phyloP scores from a whole-genome alignment of 345 rosid genomes.

The Acer yangbiense region DNA sequence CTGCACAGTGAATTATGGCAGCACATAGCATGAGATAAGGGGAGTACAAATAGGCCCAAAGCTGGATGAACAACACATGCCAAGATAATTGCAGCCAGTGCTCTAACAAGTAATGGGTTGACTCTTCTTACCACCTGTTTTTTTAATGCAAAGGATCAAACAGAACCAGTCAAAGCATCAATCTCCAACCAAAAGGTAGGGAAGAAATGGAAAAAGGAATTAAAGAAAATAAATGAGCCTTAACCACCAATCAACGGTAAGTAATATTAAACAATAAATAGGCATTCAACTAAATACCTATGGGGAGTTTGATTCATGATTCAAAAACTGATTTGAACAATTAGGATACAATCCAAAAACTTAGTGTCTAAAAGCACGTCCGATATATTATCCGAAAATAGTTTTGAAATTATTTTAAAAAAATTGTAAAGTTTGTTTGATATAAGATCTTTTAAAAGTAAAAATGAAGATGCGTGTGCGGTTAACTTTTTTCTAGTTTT shows the following conservation, averaged over 20 bases:
- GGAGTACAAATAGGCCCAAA: constrained; percentile 72
- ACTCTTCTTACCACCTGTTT: constrained; percentile 73
- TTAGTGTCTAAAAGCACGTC: too few relatives aligned
- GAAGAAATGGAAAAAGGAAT: background rate
- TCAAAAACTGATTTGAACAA: too few relatives aligned
- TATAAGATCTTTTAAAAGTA: background rate
- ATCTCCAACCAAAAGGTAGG: constrained; percentile 9
- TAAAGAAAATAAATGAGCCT: background rate
- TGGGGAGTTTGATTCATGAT: background rate
- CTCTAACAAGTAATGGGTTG: constrained; percentile 54
- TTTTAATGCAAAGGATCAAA: constrained; percentile 19
- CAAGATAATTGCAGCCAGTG: constrained; percentile 57
- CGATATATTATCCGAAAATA: too few relatives aligned
- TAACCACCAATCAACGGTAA: constrained; percentile 5
- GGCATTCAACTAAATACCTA: constrained; percentile 7
- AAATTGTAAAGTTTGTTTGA: too few relatives aligned
- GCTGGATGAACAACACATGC: constrained; percentile 87
- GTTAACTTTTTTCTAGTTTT: background rate
- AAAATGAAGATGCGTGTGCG: background rate
- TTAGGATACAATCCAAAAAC: background rate
- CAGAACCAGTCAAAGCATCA: constrained; percentile 18
- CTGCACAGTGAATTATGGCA: constrained; percentile 85
- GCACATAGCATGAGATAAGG: constrained; percentile 62
- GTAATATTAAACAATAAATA: background rate
- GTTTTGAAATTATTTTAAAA: too few relatives aligned